These are phyloP conservation scores for Penicillium verhagenii DNA, from an alignment of 495 filamentous ascomycete genomes.

Conservation along the genomic window DNA sequence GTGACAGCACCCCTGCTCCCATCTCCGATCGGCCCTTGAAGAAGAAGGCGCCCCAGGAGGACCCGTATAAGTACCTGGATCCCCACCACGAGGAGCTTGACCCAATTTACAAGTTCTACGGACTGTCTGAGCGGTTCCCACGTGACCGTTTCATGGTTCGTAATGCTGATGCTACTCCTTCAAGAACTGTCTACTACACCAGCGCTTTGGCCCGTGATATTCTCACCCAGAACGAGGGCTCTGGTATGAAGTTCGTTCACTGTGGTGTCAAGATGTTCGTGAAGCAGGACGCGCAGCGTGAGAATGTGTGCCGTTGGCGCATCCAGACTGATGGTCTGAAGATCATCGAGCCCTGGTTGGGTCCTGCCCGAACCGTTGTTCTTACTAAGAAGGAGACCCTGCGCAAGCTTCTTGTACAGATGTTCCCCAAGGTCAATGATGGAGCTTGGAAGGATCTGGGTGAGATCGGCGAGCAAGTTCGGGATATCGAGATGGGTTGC, in stretches of 20 bases:
- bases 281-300: constrained; percentile 87
- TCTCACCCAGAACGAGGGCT: constrained; percentile 76
- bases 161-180: constrained; percentile 77
- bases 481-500: constrained; percentile 82
- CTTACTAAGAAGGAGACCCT: constrained; percentile 75
- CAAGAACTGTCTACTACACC: constrained; percentile 94
- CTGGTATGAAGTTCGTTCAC: constrained; percentile 92
- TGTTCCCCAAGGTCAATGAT: constrained; percentile 81
- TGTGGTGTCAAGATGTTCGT: constrained; percentile 98
- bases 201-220: constrained; percentile 81
- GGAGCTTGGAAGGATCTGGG: constrained; percentile 70
- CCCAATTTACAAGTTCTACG: constrained; percentile 76
- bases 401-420: constrained; percentile 77
- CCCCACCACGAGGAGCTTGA: constrained; percentile 70
- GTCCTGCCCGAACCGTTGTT: constrained; percentile 69
- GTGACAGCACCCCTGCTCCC: constrained; percentile 31
- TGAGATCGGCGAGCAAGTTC: constrained; percentile 84
- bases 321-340: constrained; percentile 92
- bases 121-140: constrained; percentile 78
- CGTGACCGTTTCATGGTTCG: constrained; percentile 91
- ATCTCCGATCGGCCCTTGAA: constrained; percentile 25
- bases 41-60: constrained; percentile 61
- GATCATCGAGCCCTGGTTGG: constrained; percentile 85
- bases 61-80: constrained; percentile 87
- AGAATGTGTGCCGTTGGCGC: constrained; percentile 84